Evolutionary conservation across 2,329 filamentous ascomycete genomes (phyloP), one percentile per base, ranked within the genome.

Genomic region (Cladophialophora bantiana): DNA sequence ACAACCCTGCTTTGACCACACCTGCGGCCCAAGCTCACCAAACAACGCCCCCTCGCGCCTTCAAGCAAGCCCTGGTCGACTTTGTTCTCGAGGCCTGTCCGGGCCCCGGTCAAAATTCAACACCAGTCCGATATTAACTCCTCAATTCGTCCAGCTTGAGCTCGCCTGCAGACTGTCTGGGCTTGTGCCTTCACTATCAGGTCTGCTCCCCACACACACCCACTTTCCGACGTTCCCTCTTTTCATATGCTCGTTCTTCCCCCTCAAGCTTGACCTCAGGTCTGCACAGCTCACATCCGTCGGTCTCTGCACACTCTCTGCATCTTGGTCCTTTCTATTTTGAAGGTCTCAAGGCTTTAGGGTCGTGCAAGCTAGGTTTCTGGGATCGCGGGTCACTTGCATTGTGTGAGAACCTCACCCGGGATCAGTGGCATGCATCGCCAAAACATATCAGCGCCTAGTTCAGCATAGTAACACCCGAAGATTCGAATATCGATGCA

Each of bases 401-500:
- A 70, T 69, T 55, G 62, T 54, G 45, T 50, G 56, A 54, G 20
- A 20, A 53, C 12, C 35, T 53, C 26, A 52, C n/a, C n/a, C 5
- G 34, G 35, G 45, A 50, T 45, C 48, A 40, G 26, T 64, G 68
- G 62, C 58, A 67, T 63, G 64, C 65, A 65, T 64, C 55, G 31
- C 26, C 59, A 58, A 55, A 64, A 13, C 57, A 62, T 59, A 56
- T 63, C 38, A 32, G 42, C 56, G 32, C 34, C 38, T 34, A 10
- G 13, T 48, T 50, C 48, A 60, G 7, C 54, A 66, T 34, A 68
- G 52, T 54, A 56, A 40, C 26, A 45, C 64, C 55, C 10, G n/a
- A 34, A 64, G 26, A 31, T 57, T 52, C 66, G 64, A 68, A 54
- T 36, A 53, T 67, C 69, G 66, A 73, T 73, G 71, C 69, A 71